Conservation (phyloP, 1,284 basidiomycete genomes). For the Macrocybe sp. region DNA sequence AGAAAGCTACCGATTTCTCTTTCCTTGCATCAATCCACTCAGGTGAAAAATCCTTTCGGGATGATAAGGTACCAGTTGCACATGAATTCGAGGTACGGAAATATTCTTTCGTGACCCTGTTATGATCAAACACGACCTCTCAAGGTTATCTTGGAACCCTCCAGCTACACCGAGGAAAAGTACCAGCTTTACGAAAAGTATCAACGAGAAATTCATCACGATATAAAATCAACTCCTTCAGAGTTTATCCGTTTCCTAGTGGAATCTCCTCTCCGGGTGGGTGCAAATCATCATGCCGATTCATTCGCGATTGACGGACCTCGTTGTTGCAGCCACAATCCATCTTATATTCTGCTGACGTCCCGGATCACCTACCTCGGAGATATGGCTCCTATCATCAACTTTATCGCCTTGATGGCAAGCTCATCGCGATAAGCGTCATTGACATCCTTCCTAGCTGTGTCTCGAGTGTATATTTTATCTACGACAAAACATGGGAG, state of each 20-base stretch:
- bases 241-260: constrained; percentile 78
- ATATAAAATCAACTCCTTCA: constrained; percentile 43
- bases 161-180: constrained; percentile 77
- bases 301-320: not conserved
- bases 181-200: constrained; percentile 74
- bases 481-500: constrained; percentile 82
- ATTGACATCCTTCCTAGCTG: constrained; percentile 89
- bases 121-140: constrained; percentile 2
- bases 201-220: constrained; percentile 75
- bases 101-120: not conserved
- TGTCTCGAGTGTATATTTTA: constrained; percentile 95
- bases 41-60: constrained; percentile 24
- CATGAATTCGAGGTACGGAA: constrained; percentile 50
- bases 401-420: constrained; percentile 76
- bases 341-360: constrained; percentile 51
- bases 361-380: constrained; percentile 56
- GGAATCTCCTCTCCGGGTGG: constrained; percentile 68
- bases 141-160: constrained; percentile 70
- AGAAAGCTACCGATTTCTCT: not conserved
- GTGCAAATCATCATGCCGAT: constrained; percentile 16
- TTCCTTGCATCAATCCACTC: constrained; percentile 9
- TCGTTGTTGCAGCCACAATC: constrained; percentile 35
- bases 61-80: constrained; percentile 17
- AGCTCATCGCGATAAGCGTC: constrained; percentile 84
- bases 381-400: constrained; percentile 86